Conservation (phyloP, 2,329 filamentous ascomycete genomes). For the Pseudogymnoascus sp. region DNA sequence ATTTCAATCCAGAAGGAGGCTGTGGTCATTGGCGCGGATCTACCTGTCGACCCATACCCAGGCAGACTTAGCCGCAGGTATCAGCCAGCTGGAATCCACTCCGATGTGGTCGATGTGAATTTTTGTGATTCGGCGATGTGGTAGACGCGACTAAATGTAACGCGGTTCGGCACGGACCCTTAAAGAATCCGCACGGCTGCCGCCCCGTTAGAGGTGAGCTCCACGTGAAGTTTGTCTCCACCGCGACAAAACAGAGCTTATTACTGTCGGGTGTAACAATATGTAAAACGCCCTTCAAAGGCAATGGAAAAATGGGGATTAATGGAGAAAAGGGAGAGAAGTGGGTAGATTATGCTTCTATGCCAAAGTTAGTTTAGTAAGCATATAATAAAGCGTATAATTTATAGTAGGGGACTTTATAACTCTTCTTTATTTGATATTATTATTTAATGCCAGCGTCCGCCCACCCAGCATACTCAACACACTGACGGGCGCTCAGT, state of each 20-base stretch:
- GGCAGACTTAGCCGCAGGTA: conserved; percentile 9
- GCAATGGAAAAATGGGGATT: neutral
- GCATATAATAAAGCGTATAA: neutral
- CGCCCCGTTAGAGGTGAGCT: neutral
- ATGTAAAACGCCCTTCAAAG: neutral
- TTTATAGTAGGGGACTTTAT: neutral
- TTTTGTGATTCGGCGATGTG: neutral
- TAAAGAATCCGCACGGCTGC: neutral
- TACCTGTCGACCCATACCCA: conserved; percentile 3
- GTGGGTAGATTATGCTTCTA: neutral
- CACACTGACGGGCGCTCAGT: too few species aligned
- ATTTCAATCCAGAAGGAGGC: conserved; percentile 19
- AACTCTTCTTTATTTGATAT: neutral
- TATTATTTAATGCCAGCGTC: neutral
- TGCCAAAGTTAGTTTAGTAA: neutral
- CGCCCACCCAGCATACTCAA: too few species aligned
- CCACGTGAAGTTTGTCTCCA: neutral
- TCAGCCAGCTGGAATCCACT: conserved; percentile 10
- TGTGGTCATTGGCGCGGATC: conserved; percentile 7
- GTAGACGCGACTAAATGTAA: neutral
- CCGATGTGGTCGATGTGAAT: neutral
- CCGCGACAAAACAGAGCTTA: neutral
- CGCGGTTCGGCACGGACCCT: neutral
- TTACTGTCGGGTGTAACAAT: neutral
- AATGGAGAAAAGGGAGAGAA: neutral